phyloP scores from a whole-genome alignment of 2,329 filamentous ascomycete species.

The Aspergillus candidus region DNA sequence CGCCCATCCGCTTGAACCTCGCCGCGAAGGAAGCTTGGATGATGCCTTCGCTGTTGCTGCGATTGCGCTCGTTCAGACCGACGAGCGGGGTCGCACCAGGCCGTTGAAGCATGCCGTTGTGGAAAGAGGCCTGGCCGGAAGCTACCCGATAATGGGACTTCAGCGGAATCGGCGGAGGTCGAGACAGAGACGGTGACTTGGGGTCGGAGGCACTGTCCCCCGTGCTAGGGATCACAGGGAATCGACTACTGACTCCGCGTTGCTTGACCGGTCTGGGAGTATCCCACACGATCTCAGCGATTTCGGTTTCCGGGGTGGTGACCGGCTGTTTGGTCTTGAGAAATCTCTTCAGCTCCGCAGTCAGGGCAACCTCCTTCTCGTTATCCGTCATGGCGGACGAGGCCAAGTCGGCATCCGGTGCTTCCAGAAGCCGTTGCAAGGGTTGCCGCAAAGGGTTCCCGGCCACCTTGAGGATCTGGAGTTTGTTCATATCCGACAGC shows the following conservation, averaged over 20 bases:
- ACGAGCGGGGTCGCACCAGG: slow-evolving; percentile 67
- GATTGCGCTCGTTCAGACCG: slow-evolving; percentile 56
- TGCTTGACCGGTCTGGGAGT: slow-evolving; percentile 63
- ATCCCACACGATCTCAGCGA: slow-evolving; percentile 63
- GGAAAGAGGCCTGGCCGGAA: slow-evolving; percentile 36
- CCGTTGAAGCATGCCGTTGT: slow-evolving; percentile 51
- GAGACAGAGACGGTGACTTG: slow-evolving; percentile 60
- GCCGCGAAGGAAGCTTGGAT: slow-evolving; percentile 41
- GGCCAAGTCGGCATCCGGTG: slow-evolving; percentile 60
- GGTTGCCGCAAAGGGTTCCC: slow-evolving; percentile 82
- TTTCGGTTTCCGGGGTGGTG: slow-evolving; percentile 37
- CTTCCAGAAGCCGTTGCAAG: slow-evolving; percentile 61
- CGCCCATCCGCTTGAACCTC: slow-evolving; percentile 55
- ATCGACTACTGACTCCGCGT: slow-evolving; percentile 50
- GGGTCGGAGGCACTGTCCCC: slow-evolving; percentile 61
- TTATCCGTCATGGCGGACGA: slow-evolving; percentile 49
- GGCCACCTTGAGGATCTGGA: slow-evolving; percentile 84
- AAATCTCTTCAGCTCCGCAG: slow-evolving; percentile 55
- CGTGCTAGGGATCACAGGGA: slow-evolving; percentile 50
- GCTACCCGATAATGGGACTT: slow-evolving; percentile 69
- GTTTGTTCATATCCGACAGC: slow-evolving; percentile 79
- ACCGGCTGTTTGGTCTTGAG: slow-evolving; percentile 44
- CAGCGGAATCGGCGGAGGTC: slow-evolving; percentile 70
- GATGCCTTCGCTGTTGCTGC: slow-evolving; percentile 58
- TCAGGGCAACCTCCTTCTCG: slow-evolving; percentile 55